These are phyloP conservation scores for Rosa lucieae DNA, from an alignment of 306 rosid genomes.

Conservation along the genomic window DNA sequence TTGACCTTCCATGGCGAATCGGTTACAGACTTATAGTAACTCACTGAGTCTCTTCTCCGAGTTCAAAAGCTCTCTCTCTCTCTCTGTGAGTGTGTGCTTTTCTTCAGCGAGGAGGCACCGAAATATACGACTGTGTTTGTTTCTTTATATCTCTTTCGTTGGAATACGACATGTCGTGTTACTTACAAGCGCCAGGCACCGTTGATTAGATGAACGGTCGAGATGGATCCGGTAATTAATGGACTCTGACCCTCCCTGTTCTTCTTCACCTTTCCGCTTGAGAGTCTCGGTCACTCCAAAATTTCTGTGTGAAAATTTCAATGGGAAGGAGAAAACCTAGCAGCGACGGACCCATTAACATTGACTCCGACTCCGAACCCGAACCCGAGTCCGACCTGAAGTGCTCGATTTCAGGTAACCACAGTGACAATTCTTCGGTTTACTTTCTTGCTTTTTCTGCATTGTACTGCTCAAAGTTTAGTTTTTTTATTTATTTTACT, in stretches of 20 bases:
- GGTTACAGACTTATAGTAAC: background rate
- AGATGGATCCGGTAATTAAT: background rate
- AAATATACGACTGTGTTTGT: background rate
- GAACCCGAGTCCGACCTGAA: background rate
- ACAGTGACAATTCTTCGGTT: background rate
- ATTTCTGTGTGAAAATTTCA: background rate
- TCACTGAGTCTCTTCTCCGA: slow-evolving; percentile 27
- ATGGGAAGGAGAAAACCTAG: background rate
- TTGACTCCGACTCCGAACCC: slow-evolving; percentile 6
- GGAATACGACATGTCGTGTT: background rate
- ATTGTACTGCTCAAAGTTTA: background rate
- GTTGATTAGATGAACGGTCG: background rate
- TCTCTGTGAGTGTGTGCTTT: slow-evolving; percentile 15
- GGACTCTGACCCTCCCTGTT: background rate
- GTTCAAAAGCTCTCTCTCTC: slow-evolving; percentile 2
- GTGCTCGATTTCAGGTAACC: background rate
- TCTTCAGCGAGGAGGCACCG: slow-evolving; percentile 16
- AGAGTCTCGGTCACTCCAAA: background rate
- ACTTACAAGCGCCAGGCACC: background rate
- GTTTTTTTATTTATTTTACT: background rate
- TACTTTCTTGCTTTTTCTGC: background rate
- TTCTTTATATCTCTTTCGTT: background rate
- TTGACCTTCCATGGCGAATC: slow-evolving; percentile 66
- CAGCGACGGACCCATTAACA: background rate
- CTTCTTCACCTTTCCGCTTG: background rate